Evolutionary conservation across 768 basidiomycete genomes (phyloP).

Genomic region (Boletus rubescentipes): DNA sequence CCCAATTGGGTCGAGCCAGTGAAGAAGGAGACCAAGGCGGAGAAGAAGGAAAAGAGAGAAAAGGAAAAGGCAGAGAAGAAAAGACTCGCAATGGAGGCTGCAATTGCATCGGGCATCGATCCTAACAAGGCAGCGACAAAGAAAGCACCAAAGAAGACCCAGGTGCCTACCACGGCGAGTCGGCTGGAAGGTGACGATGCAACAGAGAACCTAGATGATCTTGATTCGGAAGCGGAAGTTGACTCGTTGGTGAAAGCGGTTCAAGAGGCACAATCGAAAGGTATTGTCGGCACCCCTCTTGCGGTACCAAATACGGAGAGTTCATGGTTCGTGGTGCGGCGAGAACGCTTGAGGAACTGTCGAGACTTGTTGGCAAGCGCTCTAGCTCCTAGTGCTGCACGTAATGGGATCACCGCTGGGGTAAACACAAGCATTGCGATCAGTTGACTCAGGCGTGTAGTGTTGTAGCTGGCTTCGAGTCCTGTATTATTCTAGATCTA

Average conservation of each 20-base stretch:
- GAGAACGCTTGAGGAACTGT: slow-evolving; percentile 61
- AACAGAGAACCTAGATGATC: slow-evolving; percentile 69
- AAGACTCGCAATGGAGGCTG: slow-evolving; percentile 65
- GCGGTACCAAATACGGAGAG: slow-evolving; percentile 73
- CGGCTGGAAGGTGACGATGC: slow-evolving; percentile 58
- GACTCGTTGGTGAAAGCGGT: slow-evolving; percentile 70
- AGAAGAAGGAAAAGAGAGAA: slow-evolving; percentile 83
- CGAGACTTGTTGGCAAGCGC: slow-evolving; percentile 59
- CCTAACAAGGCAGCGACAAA: slow-evolving; percentile 46
- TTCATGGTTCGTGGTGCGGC: slow-evolving; percentile 78
- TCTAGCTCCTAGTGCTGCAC: slow-evolving; percentile 29
- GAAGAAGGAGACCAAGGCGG: slow-evolving; percentile 81
- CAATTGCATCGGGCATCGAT: slow-evolving; percentile 59
- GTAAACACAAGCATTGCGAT: slow-evolving; percentile 20
- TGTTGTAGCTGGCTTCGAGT: neutral
- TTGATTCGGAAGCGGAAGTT: slow-evolving; percentile 85
- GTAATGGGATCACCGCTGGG: slow-evolving; percentile 24
- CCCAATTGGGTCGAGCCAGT: slow-evolving; percentile 88
- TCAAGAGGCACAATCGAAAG: slow-evolving; percentile 52
- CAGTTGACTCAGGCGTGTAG: slow-evolving; percentile 1
- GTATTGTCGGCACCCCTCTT: slow-evolving; percentile 61
- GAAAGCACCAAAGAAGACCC: slow-evolving; percentile 65
- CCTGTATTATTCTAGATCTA: neutral
- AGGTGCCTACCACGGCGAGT: slow-evolving; percentile 49
- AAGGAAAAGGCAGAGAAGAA: slow-evolving; percentile 84